Conservation (phyloP, 2,329 filamentous ascomycete genomes). For the Cordyceps cateniannulata region DNA sequence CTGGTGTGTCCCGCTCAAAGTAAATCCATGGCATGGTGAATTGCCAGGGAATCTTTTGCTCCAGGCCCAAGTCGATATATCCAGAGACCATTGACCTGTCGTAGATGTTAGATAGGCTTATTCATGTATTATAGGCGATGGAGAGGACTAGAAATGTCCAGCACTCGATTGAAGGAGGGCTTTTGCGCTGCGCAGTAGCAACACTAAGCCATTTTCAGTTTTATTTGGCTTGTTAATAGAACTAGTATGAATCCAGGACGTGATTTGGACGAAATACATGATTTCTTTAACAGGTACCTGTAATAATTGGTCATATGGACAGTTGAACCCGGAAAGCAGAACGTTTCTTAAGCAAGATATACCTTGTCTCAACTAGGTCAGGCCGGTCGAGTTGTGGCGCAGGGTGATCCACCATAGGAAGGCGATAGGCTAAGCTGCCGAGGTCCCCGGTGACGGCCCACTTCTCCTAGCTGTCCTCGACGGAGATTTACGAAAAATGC, state of each 20-base stretch:
- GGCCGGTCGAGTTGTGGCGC: not conserved
- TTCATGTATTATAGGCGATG: slow-evolving; percentile 7
- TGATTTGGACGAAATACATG: not conserved
- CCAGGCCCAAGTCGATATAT: not conserved
- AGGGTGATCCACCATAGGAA: not conserved
- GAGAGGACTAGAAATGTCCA: not conserved
- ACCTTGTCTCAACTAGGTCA: not conserved
- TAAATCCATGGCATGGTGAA: slow-evolving; percentile 18
- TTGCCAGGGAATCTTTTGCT: not conserved
- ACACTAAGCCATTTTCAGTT: not conserved
- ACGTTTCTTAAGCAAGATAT: not conserved
- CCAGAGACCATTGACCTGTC: not conserved
- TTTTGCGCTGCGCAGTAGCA: not conserved
- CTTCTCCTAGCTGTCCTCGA: not conserved
- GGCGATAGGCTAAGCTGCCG: not conserved
- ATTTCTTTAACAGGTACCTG: not conserved
- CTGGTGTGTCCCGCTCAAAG: slow-evolving; percentile 75
- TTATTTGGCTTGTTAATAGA: slow-evolving; percentile 4
- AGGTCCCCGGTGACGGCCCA: not conserved
- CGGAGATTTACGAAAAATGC: slow-evolving; percentile 13
- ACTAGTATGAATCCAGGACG: not conserved
- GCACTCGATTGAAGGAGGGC: not conserved
- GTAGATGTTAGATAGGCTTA: not conserved
- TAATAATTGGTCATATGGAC: too few relatives aligned
- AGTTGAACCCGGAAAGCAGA: not conserved